Base-by-base conservation (phyloP, 371 early-diverging fungal genomes). In the Batkoa obscura region DNA sequence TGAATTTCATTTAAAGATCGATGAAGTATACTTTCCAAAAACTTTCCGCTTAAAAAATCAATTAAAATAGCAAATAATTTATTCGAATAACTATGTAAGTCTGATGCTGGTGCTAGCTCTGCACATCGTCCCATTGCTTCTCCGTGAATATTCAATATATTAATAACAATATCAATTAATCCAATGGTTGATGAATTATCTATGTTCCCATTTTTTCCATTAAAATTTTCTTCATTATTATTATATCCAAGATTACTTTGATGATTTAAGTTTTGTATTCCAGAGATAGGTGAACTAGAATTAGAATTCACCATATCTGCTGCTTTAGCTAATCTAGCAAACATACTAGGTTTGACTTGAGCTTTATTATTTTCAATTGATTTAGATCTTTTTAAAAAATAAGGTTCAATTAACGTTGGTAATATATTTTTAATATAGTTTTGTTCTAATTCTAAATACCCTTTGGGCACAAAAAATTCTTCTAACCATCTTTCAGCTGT, bases 401-500 rank as follows among this genome's bases (percentile, higher is more conserved):
- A 58, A 8, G 52, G 52, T n/a, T 46, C 46, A 45, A 72, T 68
- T 55, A 75, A 71, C 0, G 69, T 65, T 3, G 73, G 74, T 60
- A 90, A 81, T 0, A 77, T 67, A 59, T 80, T 74, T 39, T 67
- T 63, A 51, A 83, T 63, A 30, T 77, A 80, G n/a, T 68, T 65
- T 32, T 72, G 60, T 65, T 96, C 96, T 10, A 75, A 74, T 2
- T 75, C 72, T 43, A 91, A 65, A 63, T 94, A 95, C 42, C 87
- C 82, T 46, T 83, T 80, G 3, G 83, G 88, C 3, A 91, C 87
- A 71, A 92, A 96, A 47, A 96, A 72, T 62, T 96, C 96, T 54
- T 87, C 89, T 70, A 88, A 78, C 60, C 87, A 90, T 39, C 93
- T 81, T 57, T 91, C 86, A 47, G 93, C 58, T 4, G 79, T 76